phyloP scores from a whole-genome alignment of 2,329 filamentous ascomycete genomes.

The Fragosphaeria purpurea region DNA sequence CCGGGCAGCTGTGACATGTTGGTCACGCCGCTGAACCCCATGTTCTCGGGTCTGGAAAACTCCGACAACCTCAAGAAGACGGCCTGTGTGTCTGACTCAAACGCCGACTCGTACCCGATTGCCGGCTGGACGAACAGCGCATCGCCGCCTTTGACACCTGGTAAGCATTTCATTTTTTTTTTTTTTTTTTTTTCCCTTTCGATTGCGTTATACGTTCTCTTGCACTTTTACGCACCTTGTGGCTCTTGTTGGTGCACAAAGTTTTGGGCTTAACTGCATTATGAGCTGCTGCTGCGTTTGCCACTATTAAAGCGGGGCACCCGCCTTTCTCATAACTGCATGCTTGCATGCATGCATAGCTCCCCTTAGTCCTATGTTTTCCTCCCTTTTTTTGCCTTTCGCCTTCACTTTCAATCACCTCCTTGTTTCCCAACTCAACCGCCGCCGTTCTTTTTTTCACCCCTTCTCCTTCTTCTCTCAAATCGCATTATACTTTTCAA shows the following conservation, averaged over 20 bases:
- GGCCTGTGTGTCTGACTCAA: slow-evolving; percentile 57
- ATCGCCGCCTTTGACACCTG: slow-evolving; percentile 83
- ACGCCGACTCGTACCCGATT: slow-evolving; percentile 60
- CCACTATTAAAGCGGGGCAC: too few species aligned
- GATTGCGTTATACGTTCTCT: too few species aligned
- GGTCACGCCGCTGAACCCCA: slow-evolving; percentile 72
- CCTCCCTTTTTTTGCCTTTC: too few species aligned
- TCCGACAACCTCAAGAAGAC: slow-evolving; percentile 57
- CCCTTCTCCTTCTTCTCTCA: too few species aligned
- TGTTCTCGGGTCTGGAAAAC: slow-evolving; percentile 63
- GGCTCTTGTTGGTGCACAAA: too few species aligned
- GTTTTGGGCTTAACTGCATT: too few species aligned
- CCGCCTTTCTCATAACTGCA: background rate
- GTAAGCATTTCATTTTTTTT: slow-evolving; percentile 44
- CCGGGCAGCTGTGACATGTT: slow-evolving; percentile 68
- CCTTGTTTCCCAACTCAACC: too few species aligned
- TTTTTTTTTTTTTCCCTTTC: slow-evolving; percentile 6
- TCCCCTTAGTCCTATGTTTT: background rate
- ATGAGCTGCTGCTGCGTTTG: too few species aligned
- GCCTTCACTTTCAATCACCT: too few species aligned
- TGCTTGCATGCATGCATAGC: background rate
- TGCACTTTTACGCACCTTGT: too few species aligned
- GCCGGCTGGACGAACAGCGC: slow-evolving; percentile 67
- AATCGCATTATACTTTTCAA: too few species aligned
- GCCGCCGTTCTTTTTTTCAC: too few species aligned